Conservation (phyloP, 805 yeast genomes). For the Starmera pachycereana region DNA sequence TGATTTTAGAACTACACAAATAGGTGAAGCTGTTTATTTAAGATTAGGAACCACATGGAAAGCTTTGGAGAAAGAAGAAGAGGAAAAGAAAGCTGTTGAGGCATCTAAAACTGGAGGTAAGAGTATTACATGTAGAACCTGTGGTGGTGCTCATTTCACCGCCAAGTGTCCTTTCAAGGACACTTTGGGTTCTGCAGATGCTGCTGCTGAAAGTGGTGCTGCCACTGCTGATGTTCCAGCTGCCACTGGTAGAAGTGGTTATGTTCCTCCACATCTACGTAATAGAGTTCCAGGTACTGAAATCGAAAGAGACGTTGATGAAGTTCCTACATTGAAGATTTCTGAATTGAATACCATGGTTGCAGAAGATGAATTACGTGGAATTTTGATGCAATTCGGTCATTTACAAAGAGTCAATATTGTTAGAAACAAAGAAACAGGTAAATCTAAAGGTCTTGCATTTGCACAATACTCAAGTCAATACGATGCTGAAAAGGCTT, state of each 20-base stretch:
- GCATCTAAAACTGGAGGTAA: slow-evolving; percentile 36
- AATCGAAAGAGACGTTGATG: slow-evolving; percentile 60
- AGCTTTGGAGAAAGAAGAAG: slow-evolving; percentile 64
- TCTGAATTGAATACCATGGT: slow-evolving; percentile 84
- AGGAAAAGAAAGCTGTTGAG: slow-evolving; percentile 38
- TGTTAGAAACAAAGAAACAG: slow-evolving; percentile 87
- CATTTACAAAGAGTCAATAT: slow-evolving; percentile 65
- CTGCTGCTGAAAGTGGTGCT: slow-evolving; percentile 17
- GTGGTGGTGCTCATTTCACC: slow-evolving; percentile 93
- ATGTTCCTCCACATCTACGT: slow-evolving; percentile 37
- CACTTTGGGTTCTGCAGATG: slow-evolving; percentile 49
- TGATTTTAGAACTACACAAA: slow-evolving; percentile 76
- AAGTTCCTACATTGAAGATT: slow-evolving; percentile 77
- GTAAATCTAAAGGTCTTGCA: slow-evolving; percentile 92
- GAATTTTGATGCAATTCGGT: slow-evolving; percentile 61
- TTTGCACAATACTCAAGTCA: slow-evolving; percentile 74
- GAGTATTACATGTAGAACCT: slow-evolving; percentile 67
- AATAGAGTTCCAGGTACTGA: slow-evolving; percentile 27
- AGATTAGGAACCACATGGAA: slow-evolving; percentile 71
- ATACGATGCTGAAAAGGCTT: slow-evolving; percentile 64
- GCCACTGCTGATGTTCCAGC: slow-evolving; percentile 6
- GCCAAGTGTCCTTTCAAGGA: slow-evolving; percentile 94
- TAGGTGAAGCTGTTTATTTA: slow-evolving; percentile 75
- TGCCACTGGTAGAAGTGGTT: slow-evolving; percentile 10
- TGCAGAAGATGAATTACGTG: slow-evolving; percentile 69